Evolutionary conservation across 768 basidiomycete species (phyloP), one percentile per base, ranked within the genome.

Genomic region (Gyrodon lividus): DNA sequence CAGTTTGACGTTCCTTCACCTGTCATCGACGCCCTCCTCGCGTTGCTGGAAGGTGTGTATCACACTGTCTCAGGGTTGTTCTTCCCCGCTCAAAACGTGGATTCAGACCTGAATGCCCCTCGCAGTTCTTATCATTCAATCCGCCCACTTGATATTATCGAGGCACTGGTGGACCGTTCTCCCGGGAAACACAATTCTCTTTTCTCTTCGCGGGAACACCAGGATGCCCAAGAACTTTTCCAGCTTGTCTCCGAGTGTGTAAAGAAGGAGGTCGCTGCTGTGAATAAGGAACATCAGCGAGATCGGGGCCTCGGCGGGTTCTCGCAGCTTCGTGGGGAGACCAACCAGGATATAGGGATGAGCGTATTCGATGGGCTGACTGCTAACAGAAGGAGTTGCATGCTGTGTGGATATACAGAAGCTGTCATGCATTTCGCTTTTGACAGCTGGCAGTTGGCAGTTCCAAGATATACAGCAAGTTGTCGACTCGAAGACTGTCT

Each of bases 221-320:
- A 98, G 72, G 96, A 98, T 66, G 96, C 96, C 5, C 96, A 98
- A 64, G 96, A 98, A 65, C 79, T 98, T n/a, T 98, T 97, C 72
- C 87, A 96, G 59, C 84, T 98, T 28, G 74, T 98, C 8, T 88
- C 93, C 1, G 93, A 95, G 66, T 89, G 85, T 46, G 77, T 98
- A 59, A 92, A 92, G 70, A 86, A 85, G 54, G 96, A 98, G 67
- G 77, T 84, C n/a, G 64, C 72, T 2, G 79, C 85, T 2, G 80
- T 97, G 1, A 84, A 86, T 49, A 79, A 77, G 40, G 92, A 95
- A 65, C 80, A 81, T 2, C 73, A 76, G 39, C 76, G 83, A 37
- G 85, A 92, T 63, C 78, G 84, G 43, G 90, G 92, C 6, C 72
- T 93, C 14, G 85, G 84, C 19, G 85, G 75, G 9, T 64, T 87